Conservation (phyloP, 2,329 filamentous ascomycete species). For the Drechslerella stenobrocha region DNA sequence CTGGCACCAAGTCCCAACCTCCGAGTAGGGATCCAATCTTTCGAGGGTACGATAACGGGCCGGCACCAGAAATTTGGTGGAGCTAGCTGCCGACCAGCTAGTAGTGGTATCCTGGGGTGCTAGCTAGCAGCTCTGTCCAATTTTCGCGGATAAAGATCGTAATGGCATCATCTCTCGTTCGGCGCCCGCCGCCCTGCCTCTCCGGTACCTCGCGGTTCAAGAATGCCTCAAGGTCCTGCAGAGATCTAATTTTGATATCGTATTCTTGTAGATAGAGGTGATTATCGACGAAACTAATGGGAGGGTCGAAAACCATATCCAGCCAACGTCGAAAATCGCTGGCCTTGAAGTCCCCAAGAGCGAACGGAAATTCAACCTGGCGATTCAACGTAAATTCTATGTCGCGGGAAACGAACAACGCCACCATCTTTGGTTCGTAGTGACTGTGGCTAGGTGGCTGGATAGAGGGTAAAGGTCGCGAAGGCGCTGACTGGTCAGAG, state of each 20-base stretch:
- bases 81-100: not conserved
- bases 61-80: not conserved
- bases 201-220: conserved; percentile 23
- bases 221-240: conserved; percentile 38
- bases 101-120: conserved; percentile 26
- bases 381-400: conserved; percentile 40
- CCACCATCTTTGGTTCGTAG: not conserved
- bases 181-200: conserved; percentile 1
- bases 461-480: conserved; percentile 1
- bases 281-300: conserved; percentile 27
- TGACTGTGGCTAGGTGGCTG: conserved; percentile 1
- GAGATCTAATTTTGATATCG: conserved; percentile 16
- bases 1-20: no score
- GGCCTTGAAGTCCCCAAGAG: conserved; percentile 25
- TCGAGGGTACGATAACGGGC: not conserved
- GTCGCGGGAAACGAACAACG: conserved; percentile 24
- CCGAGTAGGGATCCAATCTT: no score
- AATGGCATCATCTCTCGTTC: conserved; percentile 13
- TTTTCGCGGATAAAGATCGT: conserved; percentile 38
- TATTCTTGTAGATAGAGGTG: conserved; percentile 29
- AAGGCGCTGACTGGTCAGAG: conserved; percentile 10
- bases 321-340: conserved; percentile 30
- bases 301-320: conserved; percentile 24
- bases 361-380: conserved; percentile 24
- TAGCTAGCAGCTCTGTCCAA: conserved; percentile 24